These are phyloP conservation scores for Exophiala mesophila DNA, from an alignment of 2,329 filamentous ascomycete genomes.

Conservation along the genomic window DNA sequence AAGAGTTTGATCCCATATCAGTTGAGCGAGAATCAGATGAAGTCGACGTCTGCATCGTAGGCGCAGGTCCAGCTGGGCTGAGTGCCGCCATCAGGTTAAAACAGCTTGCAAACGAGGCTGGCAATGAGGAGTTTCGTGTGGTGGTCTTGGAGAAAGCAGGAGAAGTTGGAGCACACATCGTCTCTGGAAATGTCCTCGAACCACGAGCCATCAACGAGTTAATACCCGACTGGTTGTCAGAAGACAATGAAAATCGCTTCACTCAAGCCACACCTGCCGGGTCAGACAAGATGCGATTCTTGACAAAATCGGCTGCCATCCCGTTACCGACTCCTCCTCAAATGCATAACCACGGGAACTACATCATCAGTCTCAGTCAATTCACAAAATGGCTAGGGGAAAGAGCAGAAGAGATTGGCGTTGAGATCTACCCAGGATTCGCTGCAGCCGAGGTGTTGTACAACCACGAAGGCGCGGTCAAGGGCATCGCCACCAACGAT, in stretches of 20 bases:
- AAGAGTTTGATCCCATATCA: slow-evolving; percentile 59
- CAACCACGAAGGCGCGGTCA: slow-evolving; percentile 76
- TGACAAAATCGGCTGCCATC: slow-evolving; percentile 73
- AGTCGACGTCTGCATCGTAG: slow-evolving; percentile 95
- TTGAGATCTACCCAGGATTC: slow-evolving; percentile 95
- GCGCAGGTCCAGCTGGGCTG: slow-evolving; percentile 85
- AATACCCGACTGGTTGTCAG: slow-evolving; percentile 86
- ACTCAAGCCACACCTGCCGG: slow-evolving; percentile 79
- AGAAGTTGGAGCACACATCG: slow-evolving; percentile 88
- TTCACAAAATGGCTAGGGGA: slow-evolving; percentile 95
- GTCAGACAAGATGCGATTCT: slow-evolving; percentile 84
- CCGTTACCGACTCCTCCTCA: slow-evolving; percentile 86
- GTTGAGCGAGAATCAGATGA: slow-evolving; percentile 86
- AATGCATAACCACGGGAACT: slow-evolving; percentile 98
- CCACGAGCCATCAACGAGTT: slow-evolving; percentile 84
- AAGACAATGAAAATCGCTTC: slow-evolving; percentile 83
- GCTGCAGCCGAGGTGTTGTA: slow-evolving; percentile 92
- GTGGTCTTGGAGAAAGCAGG: slow-evolving; percentile 91
- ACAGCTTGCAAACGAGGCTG: slow-evolving; percentile 88
- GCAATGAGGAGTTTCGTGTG: slow-evolving; percentile 93
- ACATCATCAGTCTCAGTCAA: slow-evolving; percentile 92
- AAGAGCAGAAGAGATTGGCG: slow-evolving; percentile 90
- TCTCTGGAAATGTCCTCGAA: slow-evolving; percentile 93
- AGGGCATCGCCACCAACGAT: slow-evolving; percentile 94
- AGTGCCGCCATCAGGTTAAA: slow-evolving; percentile 91